These are phyloP conservation scores for Tricholoma sp. DNA, from an alignment of 768 basidiomycete genomes.

Conservation along the genomic window DNA sequence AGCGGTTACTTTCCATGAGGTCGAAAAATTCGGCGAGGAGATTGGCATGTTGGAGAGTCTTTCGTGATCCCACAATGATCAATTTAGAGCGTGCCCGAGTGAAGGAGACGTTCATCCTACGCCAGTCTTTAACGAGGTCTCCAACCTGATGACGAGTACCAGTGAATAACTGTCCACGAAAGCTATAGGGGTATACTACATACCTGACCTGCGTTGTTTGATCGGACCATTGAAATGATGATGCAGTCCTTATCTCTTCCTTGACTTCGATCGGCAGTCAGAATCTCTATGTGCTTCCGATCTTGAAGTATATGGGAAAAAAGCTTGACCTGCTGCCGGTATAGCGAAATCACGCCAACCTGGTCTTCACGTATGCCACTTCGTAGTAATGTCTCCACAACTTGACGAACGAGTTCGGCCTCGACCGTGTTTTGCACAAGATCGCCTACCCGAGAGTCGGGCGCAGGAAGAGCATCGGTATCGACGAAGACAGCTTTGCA, in stretches of 20 bases:
- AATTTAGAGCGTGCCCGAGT: slow-evolving; percentile 90
- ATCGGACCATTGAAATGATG: slow-evolving; percentile 87
- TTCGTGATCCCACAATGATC: slow-evolving; percentile 83
- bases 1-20: slow-evolving; percentile 64
- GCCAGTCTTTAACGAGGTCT: slow-evolving; percentile 92
- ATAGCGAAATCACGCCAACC: slow-evolving; percentile 86
- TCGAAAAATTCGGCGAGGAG: slow-evolving; percentile 72
- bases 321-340: slow-evolving; percentile 94
- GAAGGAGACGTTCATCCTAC: slow-evolving; percentile 94
- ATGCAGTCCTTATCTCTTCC: slow-evolving; percentile 96
- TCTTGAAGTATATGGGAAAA: slow-evolving; percentile 58
- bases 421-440: slow-evolving; percentile 88
- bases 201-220: slow-evolving; percentile 74
- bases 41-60: slow-evolving; percentile 58
- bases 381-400: slow-evolving; percentile 57
- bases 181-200: slow-evolving; percentile 20
- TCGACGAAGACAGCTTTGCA: slow-evolving; percentile 91
- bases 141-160: slow-evolving; percentile 56
- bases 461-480: slow-evolving; percentile 76
- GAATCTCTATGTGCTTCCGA: slow-evolving; percentile 63
- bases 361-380: slow-evolving; percentile 65
- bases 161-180: not conserved
- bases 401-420: slow-evolving; percentile 61
- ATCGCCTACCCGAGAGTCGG: slow-evolving; percentile 79
- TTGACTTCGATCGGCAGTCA: slow-evolving; percentile 92